These are phyloP conservation scores for Lumnitzera littorea DNA, from an alignment of 345 rosid genomes.

Conservation along the genomic window DNA sequence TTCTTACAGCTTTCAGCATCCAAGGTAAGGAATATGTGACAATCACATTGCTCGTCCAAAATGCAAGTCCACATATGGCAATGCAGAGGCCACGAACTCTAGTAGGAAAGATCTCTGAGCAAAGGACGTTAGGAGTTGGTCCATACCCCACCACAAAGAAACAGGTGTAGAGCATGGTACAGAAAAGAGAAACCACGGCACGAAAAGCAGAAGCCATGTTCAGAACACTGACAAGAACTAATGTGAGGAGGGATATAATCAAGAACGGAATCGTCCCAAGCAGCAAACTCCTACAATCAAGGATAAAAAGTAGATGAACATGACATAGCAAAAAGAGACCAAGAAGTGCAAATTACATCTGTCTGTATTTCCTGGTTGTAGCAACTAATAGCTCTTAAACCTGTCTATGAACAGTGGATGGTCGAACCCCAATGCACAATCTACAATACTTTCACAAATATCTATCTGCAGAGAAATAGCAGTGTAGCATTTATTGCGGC, in stretches of 20 bases:
- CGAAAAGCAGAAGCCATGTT: slow-evolving; percentile 41
- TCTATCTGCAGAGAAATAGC: too few species aligned
- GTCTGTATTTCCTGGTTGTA: too few species aligned
- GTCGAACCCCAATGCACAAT: too few species aligned
- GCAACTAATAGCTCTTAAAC: too few species aligned
- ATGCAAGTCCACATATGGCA: slow-evolving; percentile 77
- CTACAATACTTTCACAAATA: too few species aligned
- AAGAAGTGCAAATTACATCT: too few species aligned
- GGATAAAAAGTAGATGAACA: too few species aligned
- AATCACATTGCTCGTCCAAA: slow-evolving; percentile 73
- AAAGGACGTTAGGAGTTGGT: slow-evolving; percentile 88
- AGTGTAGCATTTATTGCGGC: too few species aligned
- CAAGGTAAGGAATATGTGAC: slow-evolving; percentile 84
- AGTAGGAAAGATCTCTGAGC: slow-evolving; percentile 95
- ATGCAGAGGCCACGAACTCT: slow-evolving; percentile 88
- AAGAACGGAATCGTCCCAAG: slow-evolving; percentile 70
- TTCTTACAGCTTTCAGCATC: slow-evolving; percentile 68
- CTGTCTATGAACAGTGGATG: too few species aligned
- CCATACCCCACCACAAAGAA: slow-evolving; percentile 98
- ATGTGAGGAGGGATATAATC: slow-evolving; percentile 48
- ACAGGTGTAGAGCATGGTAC: slow-evolving; percentile 73
- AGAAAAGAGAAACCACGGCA: slow-evolving; percentile 60
- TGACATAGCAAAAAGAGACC: too few species aligned
- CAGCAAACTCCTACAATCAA: slow-evolving; percentile 65
- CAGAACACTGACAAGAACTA: slow-evolving; percentile 52